A percentile compares a stretch with the other conserved stretches of the same genome.
Evolutionary conservation across 495 filamentous ascomycete species (phyloP).

Genomic region (Neurospora sp.): DNA sequence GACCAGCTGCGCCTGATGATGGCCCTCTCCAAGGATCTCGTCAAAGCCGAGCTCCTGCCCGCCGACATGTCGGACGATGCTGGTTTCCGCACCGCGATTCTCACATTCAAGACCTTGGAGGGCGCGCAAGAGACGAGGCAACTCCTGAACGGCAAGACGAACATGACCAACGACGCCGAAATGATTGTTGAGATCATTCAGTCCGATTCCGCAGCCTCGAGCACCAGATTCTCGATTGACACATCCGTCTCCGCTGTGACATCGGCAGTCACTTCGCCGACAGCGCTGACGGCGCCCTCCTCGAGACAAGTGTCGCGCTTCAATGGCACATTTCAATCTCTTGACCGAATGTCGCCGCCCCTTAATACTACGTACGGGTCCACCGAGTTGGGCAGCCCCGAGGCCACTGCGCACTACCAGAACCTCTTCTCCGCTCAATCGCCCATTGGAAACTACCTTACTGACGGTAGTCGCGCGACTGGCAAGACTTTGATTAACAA

Average conservation of each 20-base stretch:
- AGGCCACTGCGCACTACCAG: constrained; percentile 54
- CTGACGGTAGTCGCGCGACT: constrained; percentile 57
- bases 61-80: constrained; percentile 56
- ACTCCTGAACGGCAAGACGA: constrained; percentile 71
- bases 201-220: constrained; percentile 19
- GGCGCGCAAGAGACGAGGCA: constrained; percentile 71
- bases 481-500: constrained; percentile 82
- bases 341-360: constrained; percentile 61
- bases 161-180: constrained; percentile 60
- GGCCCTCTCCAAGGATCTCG: constrained; percentile 73
- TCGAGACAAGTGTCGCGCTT: constrained; percentile 67
- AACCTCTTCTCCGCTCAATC: constrained; percentile 78
- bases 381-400: constrained; percentile 50
- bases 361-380: constrained; percentile 45
- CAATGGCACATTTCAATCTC: constrained; percentile 64
- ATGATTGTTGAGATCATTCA: constrained; percentile 71
- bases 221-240: constrained; percentile 30
- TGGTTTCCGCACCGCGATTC: constrained; percentile 64
- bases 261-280: constrained; percentile 24
- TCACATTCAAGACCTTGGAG: constrained; percentile 58
- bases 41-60: constrained; percentile 62
- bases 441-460: constrained; percentile 65
- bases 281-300: constrained; percentile 45
- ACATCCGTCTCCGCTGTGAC: constrained; percentile 16
- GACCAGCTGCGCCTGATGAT: constrained; percentile 73